phyloP scores from a whole-genome alignment of 192 early-diverging fungal species.

The Gigaspora rosea region DNA sequence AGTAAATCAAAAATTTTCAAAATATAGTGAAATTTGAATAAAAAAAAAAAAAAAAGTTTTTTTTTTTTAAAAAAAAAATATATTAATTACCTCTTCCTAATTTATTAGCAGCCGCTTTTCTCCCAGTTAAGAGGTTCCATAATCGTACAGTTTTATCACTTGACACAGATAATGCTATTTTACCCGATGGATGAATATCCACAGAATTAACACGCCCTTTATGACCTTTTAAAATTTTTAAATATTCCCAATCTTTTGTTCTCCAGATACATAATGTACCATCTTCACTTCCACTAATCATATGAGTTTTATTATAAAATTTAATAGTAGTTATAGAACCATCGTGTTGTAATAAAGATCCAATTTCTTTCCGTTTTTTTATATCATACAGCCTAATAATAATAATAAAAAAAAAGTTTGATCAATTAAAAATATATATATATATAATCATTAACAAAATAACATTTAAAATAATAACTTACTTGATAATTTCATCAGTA shows the following conservation, averaged over 20 bases:
- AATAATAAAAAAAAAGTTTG: not conserved
- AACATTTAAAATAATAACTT: not conserved
- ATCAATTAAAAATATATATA: not conserved
- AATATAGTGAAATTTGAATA: not conserved
- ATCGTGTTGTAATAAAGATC: conserved; percentile 87
- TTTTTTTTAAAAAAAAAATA: not conserved
- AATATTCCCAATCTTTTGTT: conserved; percentile 94
- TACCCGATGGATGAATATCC: conserved; percentile 94
- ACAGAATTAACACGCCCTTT: conserved; percentile 75
- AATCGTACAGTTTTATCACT: conserved; percentile 67
- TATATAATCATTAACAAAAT: not conserved
- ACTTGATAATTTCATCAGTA: conserved; percentile 92
- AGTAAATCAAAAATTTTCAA: conserved; percentile 21
- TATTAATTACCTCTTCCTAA: conserved; percentile 47
- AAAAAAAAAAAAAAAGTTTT: not conserved
- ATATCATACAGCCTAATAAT: conserved; percentile 77
- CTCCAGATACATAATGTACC: conserved; percentile 86
- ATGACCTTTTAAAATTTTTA: conserved; percentile 86
- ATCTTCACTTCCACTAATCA: conserved; percentile 90
- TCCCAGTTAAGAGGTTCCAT: conserved; percentile 79
- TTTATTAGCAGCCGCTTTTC: conserved; percentile 61
- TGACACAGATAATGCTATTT: conserved; percentile 85
- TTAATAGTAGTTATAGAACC: conserved; percentile 87
- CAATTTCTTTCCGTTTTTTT: conserved; percentile 84
- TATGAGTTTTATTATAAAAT: conserved; percentile 80